Evolutionary conservation across 108 stramenopile species (phyloP), one percentile per base, ranked within the genome.

Genomic region (Fragilaria crotonensis): DNA sequence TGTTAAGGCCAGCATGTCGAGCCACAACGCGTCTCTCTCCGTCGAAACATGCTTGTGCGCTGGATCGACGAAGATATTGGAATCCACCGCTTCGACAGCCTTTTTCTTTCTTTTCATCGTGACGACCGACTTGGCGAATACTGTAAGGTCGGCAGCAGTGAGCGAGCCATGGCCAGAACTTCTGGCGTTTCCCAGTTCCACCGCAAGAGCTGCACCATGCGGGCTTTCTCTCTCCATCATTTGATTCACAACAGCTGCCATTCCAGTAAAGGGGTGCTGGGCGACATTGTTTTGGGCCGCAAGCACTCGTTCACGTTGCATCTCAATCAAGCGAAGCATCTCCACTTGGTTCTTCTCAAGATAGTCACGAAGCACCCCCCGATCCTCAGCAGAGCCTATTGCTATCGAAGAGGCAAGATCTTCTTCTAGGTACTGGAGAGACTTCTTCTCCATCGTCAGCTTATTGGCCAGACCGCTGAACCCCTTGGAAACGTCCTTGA

Each of bases 401-500:
- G 30, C 18, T 5, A 20, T 2, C 3, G 23, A 33, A 4, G 20
- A 18, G 17, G 30, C 54, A 33, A 33, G 19, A 63, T 86, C 88
- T 33, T 33, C 32, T 56, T 85, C 73, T 17, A 89, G 70, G 60
- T 76, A 82, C 25, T 66, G 41, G 32, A 90, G 36, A 17, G 85
- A 83, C 23, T 71, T 80, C 28, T 66, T 47, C 54, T 90, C 89
- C 25, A 86, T 57, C 28, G 84, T 81, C 3, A 90, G 46, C 20
- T 77, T 71, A 25, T 69, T 58, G 7, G 60, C 51, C 29, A 57
- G 60, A 2, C 69, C 78, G 11, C 71, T 63, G 49, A 76, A 85
- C 2, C 52, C 54, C 48, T 87, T 90, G 20, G 80, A 80, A 28
- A 73, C 50, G 50, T 76, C 84, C 61, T 90, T 90, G 22, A 90